A percentile compares a stretch with the other conserved stretches of the same genome.
phyloP scores from a whole-genome alignment of 1,284 basidiomycete genomes.

The Cutaneotrichosporon dermatis region DNA sequence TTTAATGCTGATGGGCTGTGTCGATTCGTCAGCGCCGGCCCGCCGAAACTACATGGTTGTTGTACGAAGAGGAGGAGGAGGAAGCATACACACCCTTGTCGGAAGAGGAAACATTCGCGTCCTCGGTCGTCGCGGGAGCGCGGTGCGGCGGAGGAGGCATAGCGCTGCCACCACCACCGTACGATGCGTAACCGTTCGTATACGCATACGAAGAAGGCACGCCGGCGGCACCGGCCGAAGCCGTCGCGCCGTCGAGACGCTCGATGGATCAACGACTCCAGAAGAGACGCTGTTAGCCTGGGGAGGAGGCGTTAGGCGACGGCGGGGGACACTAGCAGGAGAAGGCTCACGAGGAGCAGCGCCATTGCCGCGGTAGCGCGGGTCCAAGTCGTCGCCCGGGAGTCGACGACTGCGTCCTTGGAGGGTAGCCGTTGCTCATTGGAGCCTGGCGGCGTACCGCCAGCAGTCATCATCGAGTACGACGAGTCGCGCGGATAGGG shows the following conservation, averaged over 20 bases:
- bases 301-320: slow-evolving; percentile 29
- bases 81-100: too few species aligned
- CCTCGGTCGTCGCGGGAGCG: too few species aligned
- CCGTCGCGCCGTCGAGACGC: slow-evolving; percentile 21
- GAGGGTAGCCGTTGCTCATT: slow-evolving; percentile 38
- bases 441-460: slow-evolving; percentile 32
- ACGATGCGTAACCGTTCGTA: slow-evolving; percentile 2
- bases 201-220: slow-evolving; percentile 4
- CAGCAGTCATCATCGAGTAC: slow-evolving; percentile 32
- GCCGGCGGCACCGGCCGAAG: neutral
- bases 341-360: slow-evolving; percentile 14
- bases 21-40: too few species aligned
- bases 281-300: slow-evolving; percentile 32
- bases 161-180: neutral
- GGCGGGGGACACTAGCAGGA: slow-evolving; percentile 16
- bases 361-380: slow-evolving; percentile 23
- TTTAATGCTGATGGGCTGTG: too few species aligned
- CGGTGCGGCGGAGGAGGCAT: too few species aligned
- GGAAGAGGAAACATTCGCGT: too few species aligned
- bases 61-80: too few species aligned
- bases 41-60: too few species aligned
- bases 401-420: slow-evolving; percentile 40
- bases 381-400: slow-evolving; percentile 30
- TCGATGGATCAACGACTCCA: slow-evolving; percentile 35
- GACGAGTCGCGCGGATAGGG: slow-evolving; percentile 40